Percentiles rank a stretch among this genome's conserved stretches.
phyloP scores from a whole-genome alignment of 208 protist species.

The Leishmania martiniquensis region DNA sequence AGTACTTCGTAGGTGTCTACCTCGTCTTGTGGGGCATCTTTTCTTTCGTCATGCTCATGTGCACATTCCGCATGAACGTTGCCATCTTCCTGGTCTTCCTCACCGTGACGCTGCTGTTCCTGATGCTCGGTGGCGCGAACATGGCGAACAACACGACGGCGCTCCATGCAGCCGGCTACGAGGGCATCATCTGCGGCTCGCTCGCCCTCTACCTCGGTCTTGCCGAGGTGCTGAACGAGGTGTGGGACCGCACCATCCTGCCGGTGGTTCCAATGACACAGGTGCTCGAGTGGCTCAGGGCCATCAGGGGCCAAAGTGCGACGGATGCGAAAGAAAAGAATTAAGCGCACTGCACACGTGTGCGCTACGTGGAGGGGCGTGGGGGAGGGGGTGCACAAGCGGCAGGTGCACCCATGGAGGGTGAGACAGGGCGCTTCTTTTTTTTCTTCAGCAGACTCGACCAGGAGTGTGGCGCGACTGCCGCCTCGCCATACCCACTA shows the following conservation, averaged over 20 bases:
- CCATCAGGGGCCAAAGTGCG: constrained; percentile 8
- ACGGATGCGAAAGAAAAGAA: neutral
- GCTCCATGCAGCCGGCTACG: constrained; percentile 41
- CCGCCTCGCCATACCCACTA: neutral
- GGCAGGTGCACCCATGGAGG: neutral
- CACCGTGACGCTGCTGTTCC: constrained; percentile 30
- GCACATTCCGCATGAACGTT: constrained; percentile 36
- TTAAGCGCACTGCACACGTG: neutral
- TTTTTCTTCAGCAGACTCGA: neutral
- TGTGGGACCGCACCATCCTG: constrained; percentile 43
- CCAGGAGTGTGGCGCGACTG: neutral
- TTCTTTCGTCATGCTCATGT: constrained; percentile 26
- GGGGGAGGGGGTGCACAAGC: neutral
- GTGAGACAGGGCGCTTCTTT: neutral
- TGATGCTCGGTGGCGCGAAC: constrained; percentile 26
- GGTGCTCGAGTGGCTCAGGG: constrained; percentile 25
- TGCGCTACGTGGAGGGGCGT: neutral
- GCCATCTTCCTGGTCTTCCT: constrained; percentile 32
- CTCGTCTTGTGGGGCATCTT: constrained; percentile 31
- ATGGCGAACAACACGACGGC: constrained; percentile 25
- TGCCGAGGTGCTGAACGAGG: constrained; percentile 50
- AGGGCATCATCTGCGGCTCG: constrained; percentile 54
- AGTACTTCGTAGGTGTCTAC: constrained; percentile 30
- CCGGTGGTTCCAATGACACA: constrained; percentile 40
- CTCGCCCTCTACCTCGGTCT: constrained; percentile 56